These are phyloP conservation scores for Erythrobasidium yunnanense DNA, from an alignment of 768 basidiomycete species.

Conservation along the genomic window DNA sequence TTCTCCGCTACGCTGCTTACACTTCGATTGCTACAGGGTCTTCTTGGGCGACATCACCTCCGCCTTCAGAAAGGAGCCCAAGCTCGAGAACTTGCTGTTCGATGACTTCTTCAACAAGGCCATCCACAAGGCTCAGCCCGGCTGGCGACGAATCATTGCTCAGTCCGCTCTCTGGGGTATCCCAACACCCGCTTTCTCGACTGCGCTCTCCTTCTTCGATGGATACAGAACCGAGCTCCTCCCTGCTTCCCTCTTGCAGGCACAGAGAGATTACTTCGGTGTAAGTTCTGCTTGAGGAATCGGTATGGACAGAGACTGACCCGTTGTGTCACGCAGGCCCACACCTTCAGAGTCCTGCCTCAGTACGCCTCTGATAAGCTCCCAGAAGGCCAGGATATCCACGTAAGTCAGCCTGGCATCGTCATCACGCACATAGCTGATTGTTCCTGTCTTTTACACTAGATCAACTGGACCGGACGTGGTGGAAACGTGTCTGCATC, in stretches of 20 bases:
- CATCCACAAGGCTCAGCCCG: slow-evolving; percentile 63
- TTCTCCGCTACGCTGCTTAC: too few species aligned
- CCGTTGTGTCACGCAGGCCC: slow-evolving; percentile 44
- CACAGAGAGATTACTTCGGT: slow-evolving; percentile 97
- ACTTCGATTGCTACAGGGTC: slow-evolving; percentile 54
- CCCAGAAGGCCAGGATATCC: slow-evolving; percentile 44
- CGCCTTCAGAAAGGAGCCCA: slow-evolving; percentile 72
- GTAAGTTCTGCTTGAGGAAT: not conserved
- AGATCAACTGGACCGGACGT: slow-evolving; percentile 86
- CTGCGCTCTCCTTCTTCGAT: slow-evolving; percentile 96
- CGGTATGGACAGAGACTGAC: not conserved
- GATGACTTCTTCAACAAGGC: slow-evolving; percentile 97
- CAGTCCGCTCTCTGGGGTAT: slow-evolving; percentile 97
- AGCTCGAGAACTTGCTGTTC: slow-evolving; percentile 84
- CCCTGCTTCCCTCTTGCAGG: slow-evolving; percentile 89
- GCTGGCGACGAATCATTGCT: slow-evolving; percentile 93
- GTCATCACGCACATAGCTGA: not conserved
- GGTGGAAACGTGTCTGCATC: slow-evolving; percentile 88
- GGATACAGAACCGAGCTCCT: slow-evolving; percentile 92
- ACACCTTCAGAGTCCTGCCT: slow-evolving; percentile 88
- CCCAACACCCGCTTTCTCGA: slow-evolving; percentile 93
- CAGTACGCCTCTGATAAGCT: slow-evolving; percentile 67
- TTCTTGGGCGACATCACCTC: slow-evolving; percentile 86
- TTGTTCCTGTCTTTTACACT: not conserved
- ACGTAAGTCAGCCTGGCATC: slow-evolving; percentile 46